Conservation (phyloP, 371 early-diverging fungal species). For the Capniomyces stellatus region DNA sequence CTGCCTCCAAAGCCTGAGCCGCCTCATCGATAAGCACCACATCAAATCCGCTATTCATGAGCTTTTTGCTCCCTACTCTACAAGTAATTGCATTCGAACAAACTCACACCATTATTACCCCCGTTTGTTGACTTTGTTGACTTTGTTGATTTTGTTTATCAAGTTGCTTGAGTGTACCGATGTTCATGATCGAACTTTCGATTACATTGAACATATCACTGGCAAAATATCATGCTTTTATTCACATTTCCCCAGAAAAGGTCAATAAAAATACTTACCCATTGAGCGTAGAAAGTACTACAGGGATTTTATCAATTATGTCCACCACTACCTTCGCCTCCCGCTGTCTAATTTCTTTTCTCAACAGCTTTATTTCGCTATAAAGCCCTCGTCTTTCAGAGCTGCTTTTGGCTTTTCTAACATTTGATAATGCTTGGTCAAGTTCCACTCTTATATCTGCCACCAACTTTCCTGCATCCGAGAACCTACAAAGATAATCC, state of each 20-base stretch:
- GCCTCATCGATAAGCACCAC: conserved; percentile 89
- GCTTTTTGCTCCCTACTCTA: neutral
- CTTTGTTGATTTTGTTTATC: no score
- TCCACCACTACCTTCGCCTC: conserved; percentile 50
- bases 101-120: no score
- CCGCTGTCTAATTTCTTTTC: conserved; percentile 49
- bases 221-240: no score
- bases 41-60: conserved; percentile 49
- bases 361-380: conserved; percentile 42
- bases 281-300: conserved; percentile 30
- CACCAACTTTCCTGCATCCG: conserved; percentile 58
- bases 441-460: conserved; percentile 62
- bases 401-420: conserved; percentile 41
- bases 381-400: conserved; percentile 48
- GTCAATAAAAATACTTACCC: no score
- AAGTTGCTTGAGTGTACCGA: no score
- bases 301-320: conserved; percentile 34
- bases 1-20: conserved; percentile 73
- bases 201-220: no score
- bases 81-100: neutral
- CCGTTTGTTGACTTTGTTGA: no score
- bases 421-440: conserved; percentile 40
- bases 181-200: no score
- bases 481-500: conserved; percentile 44
- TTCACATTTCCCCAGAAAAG: no score